Evolutionary conservation across 805 yeast genomes (phyloP), one percentile per base, ranked within the genome.

Genomic region (Candida morakotiae): DNA sequence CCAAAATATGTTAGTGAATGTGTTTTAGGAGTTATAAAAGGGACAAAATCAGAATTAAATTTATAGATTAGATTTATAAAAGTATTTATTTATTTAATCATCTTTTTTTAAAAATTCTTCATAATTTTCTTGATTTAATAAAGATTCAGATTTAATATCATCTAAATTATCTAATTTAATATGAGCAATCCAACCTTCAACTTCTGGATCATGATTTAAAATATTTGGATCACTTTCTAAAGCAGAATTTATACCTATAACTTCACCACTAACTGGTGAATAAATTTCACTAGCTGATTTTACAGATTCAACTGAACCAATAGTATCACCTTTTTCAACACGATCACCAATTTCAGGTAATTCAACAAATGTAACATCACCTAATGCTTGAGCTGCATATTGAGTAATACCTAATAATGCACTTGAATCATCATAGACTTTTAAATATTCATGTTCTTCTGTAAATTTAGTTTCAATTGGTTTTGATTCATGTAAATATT

Each of bases 361-460:
- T 64, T 93, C 98, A 42, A 89, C 83, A 58, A 73, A 93, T 3
- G 98, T 94, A 39, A 95, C 94, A 64, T 93, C 98, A 31, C 98
- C 98, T 43, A 93, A 76, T 6, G 98, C 95, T 54, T 88, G 96
- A 16, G 96, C 83, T 14, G 98, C 98, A 58, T 93, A 89, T 52
- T 77, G 79, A 40, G 98, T 88, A 62, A 93, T 87, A 21, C 98
- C 98, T 16, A 91, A 71, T 52, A 81, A 88, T 2, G 91, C 83
- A 29, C 81, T 71, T 43, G 86, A 86, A 62, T 89, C 96, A 19
- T 77, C 75, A 58, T 85, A 94, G 39, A 79, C 71, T 3, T 95
- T 89, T 39, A 93, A 64, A 96, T 97, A 91, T 68, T 91, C 98
- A 69, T 91, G 98, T 56, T 93, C 96, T 37, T 71, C 64, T 9